Percentiles rank a stretch among this genome's conserved stretches.
Evolutionary conservation across 75 land plant genomes (phyloP).

Genomic region (Pinus albicaulis): DNA sequence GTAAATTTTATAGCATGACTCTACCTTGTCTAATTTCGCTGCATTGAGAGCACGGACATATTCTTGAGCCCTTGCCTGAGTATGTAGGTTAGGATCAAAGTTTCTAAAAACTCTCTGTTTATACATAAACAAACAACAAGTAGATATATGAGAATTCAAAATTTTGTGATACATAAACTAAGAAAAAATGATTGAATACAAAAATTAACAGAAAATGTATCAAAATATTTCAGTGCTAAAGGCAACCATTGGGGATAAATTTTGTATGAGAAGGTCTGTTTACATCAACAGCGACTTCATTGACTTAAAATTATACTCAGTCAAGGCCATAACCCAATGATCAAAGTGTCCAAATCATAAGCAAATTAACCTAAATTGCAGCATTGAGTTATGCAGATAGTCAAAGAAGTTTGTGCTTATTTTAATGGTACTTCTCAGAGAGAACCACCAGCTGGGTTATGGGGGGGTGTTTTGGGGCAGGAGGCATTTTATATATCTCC

Average conservation of each 20-base stretch:
- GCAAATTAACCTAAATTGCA: background rate
- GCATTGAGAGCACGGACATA: slow-evolving; percentile 90
- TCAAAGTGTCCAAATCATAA: background rate
- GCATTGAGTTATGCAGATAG: background rate
- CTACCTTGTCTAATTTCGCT: slow-evolving; percentile 87
- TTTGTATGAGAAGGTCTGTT: background rate
- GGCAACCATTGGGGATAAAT: background rate
- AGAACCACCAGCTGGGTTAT: too few species aligned
- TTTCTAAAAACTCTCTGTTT: slow-evolving; percentile 76
- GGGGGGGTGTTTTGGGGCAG: too few species aligned
- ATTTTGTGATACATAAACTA: background rate
- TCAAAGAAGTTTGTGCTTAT: too few species aligned
- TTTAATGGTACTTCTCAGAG: too few species aligned
- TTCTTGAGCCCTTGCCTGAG: slow-evolving; percentile 84
- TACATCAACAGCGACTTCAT: background rate
- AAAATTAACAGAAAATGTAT: background rate
- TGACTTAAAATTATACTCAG: background rate
- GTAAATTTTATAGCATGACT: background rate
- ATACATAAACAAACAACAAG: background rate
- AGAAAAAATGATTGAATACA: background rate
- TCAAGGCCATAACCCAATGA: background rate
- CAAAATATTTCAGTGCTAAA: background rate
- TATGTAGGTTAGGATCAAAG: slow-evolving; percentile 68
- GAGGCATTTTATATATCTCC: too few species aligned
- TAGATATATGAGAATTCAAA: background rate